Percentiles rank a stretch among this genome's conserved stretches.
Evolutionary conservation across 1,139 yeast genomes (phyloP).

Genomic region (Spathaspora sp.): DNA sequence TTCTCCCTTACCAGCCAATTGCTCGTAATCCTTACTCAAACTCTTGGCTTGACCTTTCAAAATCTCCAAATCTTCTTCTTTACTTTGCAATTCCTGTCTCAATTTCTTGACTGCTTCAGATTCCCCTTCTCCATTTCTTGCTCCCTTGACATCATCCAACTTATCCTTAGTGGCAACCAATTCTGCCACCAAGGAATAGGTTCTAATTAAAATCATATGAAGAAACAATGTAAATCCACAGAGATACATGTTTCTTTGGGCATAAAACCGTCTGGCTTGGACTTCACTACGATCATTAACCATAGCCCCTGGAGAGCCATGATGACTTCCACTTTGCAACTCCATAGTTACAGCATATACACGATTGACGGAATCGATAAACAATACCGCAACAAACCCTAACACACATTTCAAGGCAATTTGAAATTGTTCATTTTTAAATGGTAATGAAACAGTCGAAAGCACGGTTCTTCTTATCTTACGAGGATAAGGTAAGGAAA

Average conservation of each 20-base stretch:
- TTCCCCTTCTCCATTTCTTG: constrained; percentile 18
- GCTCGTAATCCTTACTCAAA: constrained; percentile 63
- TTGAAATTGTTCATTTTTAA: constrained; percentile 68
- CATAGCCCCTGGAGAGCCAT: constrained; percentile 16
- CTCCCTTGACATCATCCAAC: constrained; percentile 49
- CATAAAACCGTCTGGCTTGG: constrained; percentile 88
- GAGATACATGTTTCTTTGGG: constrained; percentile 94
- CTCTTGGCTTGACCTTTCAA: constrained; percentile 73
- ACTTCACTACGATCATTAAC: constrained; percentile 69
- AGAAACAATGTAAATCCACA: constrained; percentile 94
- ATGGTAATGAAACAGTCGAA: constrained; percentile 63
- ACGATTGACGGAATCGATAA: constrained; percentile 85
- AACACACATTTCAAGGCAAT: constrained; percentile 79
- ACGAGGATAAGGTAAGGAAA: constrained; percentile 87
- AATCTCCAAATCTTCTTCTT: constrained; percentile 61
- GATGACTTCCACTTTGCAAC: constrained; percentile 22
- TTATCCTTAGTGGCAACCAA: constrained; percentile 60
- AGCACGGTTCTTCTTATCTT: constrained; percentile 68
- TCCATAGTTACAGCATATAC: constrained; percentile 73
- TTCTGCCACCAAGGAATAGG: constrained; percentile 81
- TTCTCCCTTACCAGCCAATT: constrained; percentile 8
- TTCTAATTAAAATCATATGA: constrained; percentile 81
- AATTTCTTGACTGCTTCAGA: constrained; percentile 47
- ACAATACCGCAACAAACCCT: constrained; percentile 80
- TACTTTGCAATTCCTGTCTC: constrained; percentile 54